Percentiles rank a stretch among this genome's conserved stretches.
Conservation (phyloP, 2,329 filamentous ascomycete genomes). For the Mariannaea sp. region DNA sequence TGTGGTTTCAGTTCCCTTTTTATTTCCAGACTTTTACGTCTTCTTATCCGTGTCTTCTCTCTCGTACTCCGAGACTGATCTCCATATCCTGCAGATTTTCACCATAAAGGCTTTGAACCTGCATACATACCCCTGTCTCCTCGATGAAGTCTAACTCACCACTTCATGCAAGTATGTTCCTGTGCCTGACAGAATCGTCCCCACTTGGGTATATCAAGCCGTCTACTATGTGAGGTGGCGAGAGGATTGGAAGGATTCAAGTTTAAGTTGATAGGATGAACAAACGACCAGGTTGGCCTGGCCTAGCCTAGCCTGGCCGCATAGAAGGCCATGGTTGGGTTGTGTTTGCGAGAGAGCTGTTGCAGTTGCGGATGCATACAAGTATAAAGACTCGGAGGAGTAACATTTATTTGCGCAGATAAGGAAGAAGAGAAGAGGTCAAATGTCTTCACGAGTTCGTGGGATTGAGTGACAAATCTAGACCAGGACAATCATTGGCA, state of each 20-base stretch:
- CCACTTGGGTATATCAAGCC: too few relatives aligned
- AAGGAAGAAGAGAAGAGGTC: neutral
- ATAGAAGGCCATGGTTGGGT: constrained; percentile 8
- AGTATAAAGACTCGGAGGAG: too few relatives aligned
- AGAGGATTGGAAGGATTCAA: constrained; percentile 14
- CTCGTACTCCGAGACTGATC: too few relatives aligned
- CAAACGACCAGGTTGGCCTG: constrained; percentile 5
- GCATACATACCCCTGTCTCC: neutral
- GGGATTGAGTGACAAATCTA: neutral
- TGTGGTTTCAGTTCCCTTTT: too few relatives aligned
- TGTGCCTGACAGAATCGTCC: too few relatives aligned
- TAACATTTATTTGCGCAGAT: too few relatives aligned
- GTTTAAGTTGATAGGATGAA: constrained; percentile 11
- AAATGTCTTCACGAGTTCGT: neutral
- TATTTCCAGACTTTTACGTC: too few relatives aligned
- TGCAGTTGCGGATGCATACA: constrained; percentile 5
- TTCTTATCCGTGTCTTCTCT: neutral
- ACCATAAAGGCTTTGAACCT: neutral
- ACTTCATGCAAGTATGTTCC: too few relatives aligned
- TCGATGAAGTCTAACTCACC: too few relatives aligned
- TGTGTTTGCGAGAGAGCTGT: neutral
- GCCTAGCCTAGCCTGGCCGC: constrained; percentile 4
- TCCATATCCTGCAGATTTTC: constrained; percentile 1
- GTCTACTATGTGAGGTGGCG: too few relatives aligned
- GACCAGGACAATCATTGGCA: neutral